Evolutionary conservation across 2,329 filamentous ascomycete genomes (phyloP), one percentile per base, ranked within the genome.

Genomic region (Sporothrix dimorphospora): DNA sequence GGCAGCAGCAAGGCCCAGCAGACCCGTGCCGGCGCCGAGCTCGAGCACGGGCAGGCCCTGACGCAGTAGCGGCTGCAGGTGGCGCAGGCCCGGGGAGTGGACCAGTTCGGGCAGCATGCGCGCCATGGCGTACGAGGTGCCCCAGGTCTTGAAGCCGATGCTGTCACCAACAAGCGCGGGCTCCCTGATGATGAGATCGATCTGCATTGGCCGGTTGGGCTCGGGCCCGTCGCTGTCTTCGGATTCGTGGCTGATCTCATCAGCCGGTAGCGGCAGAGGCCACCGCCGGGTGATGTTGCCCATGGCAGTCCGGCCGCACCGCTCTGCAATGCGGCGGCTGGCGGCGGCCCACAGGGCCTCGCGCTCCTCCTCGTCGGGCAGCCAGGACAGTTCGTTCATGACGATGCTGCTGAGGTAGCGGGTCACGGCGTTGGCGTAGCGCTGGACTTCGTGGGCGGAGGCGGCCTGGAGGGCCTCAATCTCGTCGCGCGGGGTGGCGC

Each of bases 101-200:
- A 69, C 71, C 53, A 75, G 55, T 1, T 34, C 47, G 6, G 73
- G 83, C 34, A 98, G 86, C 30, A 92, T 89, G 76, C 89, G 91
- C 0, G 95, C 92, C 4, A 98, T 89, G 1, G 97, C 87, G 78
- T 94, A 97, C 0, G 94, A 95, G 0, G 94, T 95, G 0, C 92
- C 93, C 96, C 96, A 98, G 0, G 96, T 99, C 81, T 99, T 98
- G 80, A 97, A 86, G 1, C 96, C 96, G 21, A 98, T 85, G 73
- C 93, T 92, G 80, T 98, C 95, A 7, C 92, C 92, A 0, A 93
- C 97, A 71, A 98, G 84, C 0, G 94, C 90, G 1, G 96, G 96
- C 79, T 99, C 96, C 72, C 93, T 88, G 51, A 99, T 89, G 47
- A 87, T 86, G 68, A 99, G 83, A 61, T 90, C 86, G 76, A 94